Evolutionary conservation across 768 basidiomycete species (phyloP), one percentile per base, ranked within the genome.

Genomic region (Phaeotremella fagi): DNA sequence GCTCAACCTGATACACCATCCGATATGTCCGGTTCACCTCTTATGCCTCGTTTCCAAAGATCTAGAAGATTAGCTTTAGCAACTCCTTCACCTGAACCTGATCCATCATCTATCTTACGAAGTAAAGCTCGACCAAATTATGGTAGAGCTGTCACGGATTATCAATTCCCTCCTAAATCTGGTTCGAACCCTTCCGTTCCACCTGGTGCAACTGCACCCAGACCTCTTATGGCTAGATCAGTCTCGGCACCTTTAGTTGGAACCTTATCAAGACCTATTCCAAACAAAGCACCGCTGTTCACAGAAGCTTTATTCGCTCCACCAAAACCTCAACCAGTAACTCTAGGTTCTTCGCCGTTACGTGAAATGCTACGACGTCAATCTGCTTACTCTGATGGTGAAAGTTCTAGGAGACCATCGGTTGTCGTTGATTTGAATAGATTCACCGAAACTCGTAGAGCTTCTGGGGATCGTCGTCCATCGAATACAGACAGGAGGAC

Each of bases 311-410:
- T 60, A 59, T 3, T 47, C 61, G 0, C 38, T 41, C 38, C 63
- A 61, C 47, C 68, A 35, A 6, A 62, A 2, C 55, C 59, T 33
- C 64, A 43, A 7, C 52, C 1, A 6, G 35, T 27, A 11, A 61
- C 68, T 12, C 52, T 70, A 1, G 68, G 68, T 45, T 36, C 42
- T 4, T 66, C 68, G 4, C 60, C 63, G 3, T 29, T 70, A 18
- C 29, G 64, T 22, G 59, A 51, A 29, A 55, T 55, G 18, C 48
- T 63, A 14, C 54, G 62, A 16, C 50, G 65, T 11, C 52, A 63
- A 28, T 67, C 65, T 4, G 53, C 60, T 18, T 46, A 55, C 23
- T 64, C 66, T 22, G 62, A 63, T 7, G 52, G 46, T 16, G 50
- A 48, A 9, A 52, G 23, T 3, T 62, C 63, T 1, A 38, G 63